These are phyloP conservation scores for Hypoxylon perforatum DNA, from an alignment of 495 filamentous ascomycete species.

Conservation along the genomic window DNA sequence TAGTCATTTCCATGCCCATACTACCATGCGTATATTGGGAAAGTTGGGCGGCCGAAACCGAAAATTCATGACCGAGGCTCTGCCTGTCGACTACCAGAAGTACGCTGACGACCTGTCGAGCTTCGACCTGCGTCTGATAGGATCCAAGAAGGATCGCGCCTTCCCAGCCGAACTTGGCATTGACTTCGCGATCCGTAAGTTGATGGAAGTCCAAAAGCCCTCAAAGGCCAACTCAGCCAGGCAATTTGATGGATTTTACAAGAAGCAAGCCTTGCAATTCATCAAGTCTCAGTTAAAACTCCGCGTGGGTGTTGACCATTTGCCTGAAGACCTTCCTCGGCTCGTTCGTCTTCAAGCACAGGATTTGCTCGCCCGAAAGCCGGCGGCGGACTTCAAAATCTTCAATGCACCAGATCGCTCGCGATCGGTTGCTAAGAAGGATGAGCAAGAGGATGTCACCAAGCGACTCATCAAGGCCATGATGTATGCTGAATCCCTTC, in stretches of 20 bases:
- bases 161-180: slow-evolving; percentile 88
- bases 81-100: slow-evolving; percentile 79
- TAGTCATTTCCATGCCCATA: slow-evolving; percentile 96
- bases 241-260: slow-evolving; percentile 86
- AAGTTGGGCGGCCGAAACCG: slow-evolving; percentile 96
- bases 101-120: slow-evolving; percentile 88
- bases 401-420: slow-evolving; percentile 78
- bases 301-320: slow-evolving; percentile 83
- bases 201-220: slow-evolving; percentile 80
- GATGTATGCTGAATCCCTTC: slow-evolving; percentile 85
- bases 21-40: slow-evolving; percentile 96
- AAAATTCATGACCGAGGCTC: slow-evolving; percentile 91
- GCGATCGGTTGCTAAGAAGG: slow-evolving; percentile 85
- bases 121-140: slow-evolving; percentile 88
- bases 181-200: slow-evolving; percentile 85
- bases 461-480: slow-evolving; percentile 89
- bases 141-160: slow-evolving; percentile 84
- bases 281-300: slow-evolving; percentile 89
- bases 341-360: slow-evolving; percentile 88
- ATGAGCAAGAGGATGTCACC: slow-evolving; percentile 80
- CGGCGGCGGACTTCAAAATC: slow-evolving; percentile 68
- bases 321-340: slow-evolving; percentile 89
- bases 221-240: slow-evolving; percentile 60
- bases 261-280: slow-evolving; percentile 88
- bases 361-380: slow-evolving; percentile 78